Evolutionary conservation across 2,329 filamentous ascomycete species (phyloP), one percentile per base, ranked within the genome.

Genomic region (Orbilia blumenaviensis): DNA sequence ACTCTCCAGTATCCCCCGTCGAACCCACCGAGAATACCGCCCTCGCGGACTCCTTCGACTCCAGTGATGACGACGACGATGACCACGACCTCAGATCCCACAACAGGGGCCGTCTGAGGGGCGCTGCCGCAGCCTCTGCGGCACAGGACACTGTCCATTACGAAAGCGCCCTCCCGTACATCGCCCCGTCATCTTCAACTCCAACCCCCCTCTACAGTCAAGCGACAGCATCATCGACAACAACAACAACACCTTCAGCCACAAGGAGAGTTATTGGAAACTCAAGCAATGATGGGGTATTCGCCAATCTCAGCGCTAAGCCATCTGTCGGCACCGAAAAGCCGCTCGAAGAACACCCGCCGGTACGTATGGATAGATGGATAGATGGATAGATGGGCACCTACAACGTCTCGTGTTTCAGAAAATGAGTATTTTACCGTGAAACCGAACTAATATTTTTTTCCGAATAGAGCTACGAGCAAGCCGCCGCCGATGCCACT

Each of bases 401-500:
- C 29, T 36, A 3, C 21, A 14, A 48, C 25, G 29, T 25, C 8
- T 41, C 42, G 46, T 63, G 48, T 18, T 29, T 46, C 29, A 21
- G 16, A 48, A 38, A n/a, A n/a, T n/a, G n/a, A n/a, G 3, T 58
- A 56, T 27, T 14, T 16, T 46, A 42, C 54, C 44, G 8, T 46
- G 44, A 54, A 60, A 50, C n/a, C n/a, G n/a, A n/a, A n/a, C 58
- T 66, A 41, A 44, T 77, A 48, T 23, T 38, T 38, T 8, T 41
- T 12, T 56, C 41, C 34, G 75, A 80, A 27, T 44, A 97, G 92
- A 94, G 94, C 36, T 99, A 99, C 83, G 95, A 99, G 86, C 94
- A 98, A 88, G 95, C 95, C 14, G 95, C 95, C 2, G 94, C 94
- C 44, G 95, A 99, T 83, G 91, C 93, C 23, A 95, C 95, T 54